A percentile compares a stretch with the other conserved stretches of the same genome.
Conservation (phyloP, 129 eudicot genomes). For the Escallonia herrerae region DNA sequence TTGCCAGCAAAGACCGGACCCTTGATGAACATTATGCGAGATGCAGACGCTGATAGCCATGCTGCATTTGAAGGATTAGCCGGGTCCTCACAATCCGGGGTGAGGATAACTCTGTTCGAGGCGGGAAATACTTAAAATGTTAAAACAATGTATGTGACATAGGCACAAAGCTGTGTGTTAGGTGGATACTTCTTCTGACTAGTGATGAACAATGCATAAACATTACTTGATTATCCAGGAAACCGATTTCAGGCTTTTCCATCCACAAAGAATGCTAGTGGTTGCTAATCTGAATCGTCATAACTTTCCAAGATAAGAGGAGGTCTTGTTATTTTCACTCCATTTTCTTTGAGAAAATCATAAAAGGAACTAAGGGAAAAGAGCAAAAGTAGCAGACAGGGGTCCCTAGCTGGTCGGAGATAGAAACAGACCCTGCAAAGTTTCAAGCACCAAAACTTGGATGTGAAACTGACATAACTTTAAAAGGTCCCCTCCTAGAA, state of each 20-base stretch:
- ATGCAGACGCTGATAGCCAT: no score
- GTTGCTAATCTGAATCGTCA: conserved; percentile 5
- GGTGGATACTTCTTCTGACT: no score
- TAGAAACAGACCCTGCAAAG: not conserved
- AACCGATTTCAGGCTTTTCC: not conserved
- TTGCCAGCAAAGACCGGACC: no score
- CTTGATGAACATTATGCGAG: no score
- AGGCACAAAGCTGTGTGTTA: no score
- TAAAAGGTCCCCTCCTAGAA: conserved; percentile 6
- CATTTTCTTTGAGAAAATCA: not conserved
- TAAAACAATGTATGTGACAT: no score
- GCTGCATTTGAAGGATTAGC: no score
- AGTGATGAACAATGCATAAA: no score
- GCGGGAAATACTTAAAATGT: no score
- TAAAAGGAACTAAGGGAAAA: conserved; percentile 1
- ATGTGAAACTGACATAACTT: conserved; percentile 4
- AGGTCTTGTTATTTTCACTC: conserved; percentile 3
- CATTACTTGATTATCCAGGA: no score
- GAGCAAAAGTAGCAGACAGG: conserved; percentile 15
- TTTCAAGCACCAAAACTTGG: not conserved
- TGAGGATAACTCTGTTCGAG: no score
- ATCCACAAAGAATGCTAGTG: conserved; percentile 4
- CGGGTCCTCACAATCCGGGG: no score
- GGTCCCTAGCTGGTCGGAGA: conserved; percentile 17
- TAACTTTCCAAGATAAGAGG: not conserved